Conservation (phyloP, 2,329 filamentous ascomycete genomes). For the Pseudogymnoascus sp. region DNA sequence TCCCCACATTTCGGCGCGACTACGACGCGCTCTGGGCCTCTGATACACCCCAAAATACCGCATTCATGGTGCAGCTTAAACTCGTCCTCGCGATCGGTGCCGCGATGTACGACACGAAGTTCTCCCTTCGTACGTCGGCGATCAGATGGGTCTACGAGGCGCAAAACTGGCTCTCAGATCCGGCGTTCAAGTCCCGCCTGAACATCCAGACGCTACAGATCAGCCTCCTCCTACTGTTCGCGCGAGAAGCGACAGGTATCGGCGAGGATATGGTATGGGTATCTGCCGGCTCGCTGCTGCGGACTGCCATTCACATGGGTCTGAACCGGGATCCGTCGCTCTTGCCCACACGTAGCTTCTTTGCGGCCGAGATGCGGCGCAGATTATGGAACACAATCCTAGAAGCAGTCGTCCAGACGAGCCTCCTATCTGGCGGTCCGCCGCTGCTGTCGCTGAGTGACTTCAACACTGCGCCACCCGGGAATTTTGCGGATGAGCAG, state of each 20-base stretch:
- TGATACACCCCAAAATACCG: slow-evolving; percentile 25
- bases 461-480: slow-evolving; percentile 41
- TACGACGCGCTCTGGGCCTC: slow-evolving; percentile 44
- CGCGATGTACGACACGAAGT: slow-evolving; percentile 40
- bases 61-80: slow-evolving; percentile 49
- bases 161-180: slow-evolving; percentile 45
- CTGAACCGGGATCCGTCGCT: slow-evolving; percentile 40
- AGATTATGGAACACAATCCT: slow-evolving; percentile 46
- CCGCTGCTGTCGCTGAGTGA: slow-evolving; percentile 37
- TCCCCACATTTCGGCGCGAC: slow-evolving; percentile 40
- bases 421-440: slow-evolving; percentile 38
- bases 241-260: slow-evolving; percentile 32
- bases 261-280: slow-evolving; percentile 42
- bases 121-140: slow-evolving; percentile 41
- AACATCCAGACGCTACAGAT: slow-evolving; percentile 44
- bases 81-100: slow-evolving; percentile 51
- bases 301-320: slow-evolving; percentile 42
- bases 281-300: slow-evolving; percentile 36
- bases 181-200: slow-evolving; percentile 44
- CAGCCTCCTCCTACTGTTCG: slow-evolving; percentile 36
- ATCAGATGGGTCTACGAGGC: slow-evolving; percentile 51
- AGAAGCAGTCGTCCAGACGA: slow-evolving; percentile 39
- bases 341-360: slow-evolving; percentile 28
- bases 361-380: slow-evolving; percentile 39
- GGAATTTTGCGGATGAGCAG: slow-evolving; percentile 44